These are phyloP conservation scores for Sordaria brevicollis DNA, from an alignment of 495 filamentous ascomycete species.

Conservation along the genomic window DNA sequence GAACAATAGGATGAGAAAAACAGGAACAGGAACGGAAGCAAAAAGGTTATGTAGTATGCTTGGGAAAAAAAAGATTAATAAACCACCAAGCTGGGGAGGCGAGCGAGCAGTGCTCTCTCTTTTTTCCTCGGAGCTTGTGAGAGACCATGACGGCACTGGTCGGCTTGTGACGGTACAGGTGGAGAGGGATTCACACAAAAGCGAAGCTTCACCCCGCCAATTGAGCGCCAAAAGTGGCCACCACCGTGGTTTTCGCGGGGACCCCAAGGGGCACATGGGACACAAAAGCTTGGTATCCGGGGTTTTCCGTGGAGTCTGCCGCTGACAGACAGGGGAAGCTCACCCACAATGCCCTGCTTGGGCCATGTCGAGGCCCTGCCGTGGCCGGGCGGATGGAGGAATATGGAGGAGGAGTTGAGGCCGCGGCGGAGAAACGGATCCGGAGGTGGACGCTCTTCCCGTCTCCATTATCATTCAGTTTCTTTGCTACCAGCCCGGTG, in stretches of 20 bases:
- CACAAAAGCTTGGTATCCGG: conserved; percentile 1
- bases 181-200: not conserved
- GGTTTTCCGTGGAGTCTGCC: not conserved
- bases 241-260: conserved; percentile 1
- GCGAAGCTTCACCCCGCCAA: conserved; percentile 1
- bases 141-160: conserved; percentile 13
- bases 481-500: not conserved
- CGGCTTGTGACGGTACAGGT: conserved; percentile 26
- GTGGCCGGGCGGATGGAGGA: not conserved
- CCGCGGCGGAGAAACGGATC: not conserved
- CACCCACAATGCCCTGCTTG: not conserved
- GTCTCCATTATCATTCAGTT: not conserved
- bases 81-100: not conserved
- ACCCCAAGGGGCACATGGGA: not conserved
- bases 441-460: not conserved
- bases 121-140: not conserved
- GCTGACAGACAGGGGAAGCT: not conserved
- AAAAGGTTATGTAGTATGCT: not conserved
- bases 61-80: not conserved
- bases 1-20: not conserved
- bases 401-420: not conserved
- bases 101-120: not conserved
- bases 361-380: not conserved
- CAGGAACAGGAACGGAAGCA: not conserved
- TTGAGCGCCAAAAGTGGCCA: not conserved